Base-by-base conservation (phyloP, 352 stramenopile species). In the Phytophthora boehmeriae region DNA sequence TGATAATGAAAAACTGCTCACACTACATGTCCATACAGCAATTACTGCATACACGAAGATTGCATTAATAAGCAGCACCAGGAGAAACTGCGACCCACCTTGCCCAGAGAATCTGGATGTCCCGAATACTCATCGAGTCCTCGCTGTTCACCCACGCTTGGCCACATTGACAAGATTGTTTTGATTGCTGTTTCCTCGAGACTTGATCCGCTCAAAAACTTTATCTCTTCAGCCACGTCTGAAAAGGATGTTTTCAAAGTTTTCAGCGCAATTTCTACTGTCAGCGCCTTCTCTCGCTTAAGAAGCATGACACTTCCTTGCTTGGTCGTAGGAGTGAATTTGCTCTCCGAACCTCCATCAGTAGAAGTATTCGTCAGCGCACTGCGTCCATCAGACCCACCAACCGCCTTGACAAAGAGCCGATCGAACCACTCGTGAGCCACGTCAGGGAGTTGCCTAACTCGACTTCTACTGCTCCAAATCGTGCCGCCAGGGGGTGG, bases 91-190 rank as follows among this genome's bases (percentile, higher is more conserved):
- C n/a, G 34, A 49, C 67, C 51, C 66, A 75, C 67, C 17, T 28
- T 53, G 22, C 64, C 54, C 2, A 75, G 48, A 2, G 38, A 44
- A 20, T 63, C 48, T 5, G 59, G 56, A 10, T 68, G 38, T 20
- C 30, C 67, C 3, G 63, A 43, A 25, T 65, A 75, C 34, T 65
- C 52, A 22, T 72, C 58, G 1, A 75, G 62, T 8, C 38, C 41
- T 16, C 54, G 49, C 36, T 71, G 42, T 17, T 75, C 67, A 16
- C 46, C 56, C 25, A 59, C 45, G 30, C 58, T 75, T 10, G 67
- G 67, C 67, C 67, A 75, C 67, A 75, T 72, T 2, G 67, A 50
- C 27, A 75, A 27, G 32, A 75, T 62, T 8, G 67, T 69, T 34
- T 59, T 72, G 27, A 75, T 63, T 11, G 71, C 58, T 13, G 62